These are phyloP conservation scores for Cladosporium sp. DNA, from an alignment of 2,329 filamentous ascomycete species.

Conservation along the genomic window DNA sequence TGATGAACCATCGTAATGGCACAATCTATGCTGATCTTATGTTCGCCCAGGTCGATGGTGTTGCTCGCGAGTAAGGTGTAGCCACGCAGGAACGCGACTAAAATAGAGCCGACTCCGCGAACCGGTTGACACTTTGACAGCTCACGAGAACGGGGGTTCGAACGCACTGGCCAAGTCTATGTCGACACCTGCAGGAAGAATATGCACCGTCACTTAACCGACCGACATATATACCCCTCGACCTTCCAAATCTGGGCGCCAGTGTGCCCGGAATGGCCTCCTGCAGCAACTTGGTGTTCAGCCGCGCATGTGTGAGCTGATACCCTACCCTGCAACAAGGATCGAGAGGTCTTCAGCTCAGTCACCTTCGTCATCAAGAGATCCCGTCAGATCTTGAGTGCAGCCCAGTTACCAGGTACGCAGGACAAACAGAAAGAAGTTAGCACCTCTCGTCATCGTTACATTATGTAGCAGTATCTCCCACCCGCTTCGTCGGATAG, in stretches of 20 bases:
- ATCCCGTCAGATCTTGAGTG: background rate
- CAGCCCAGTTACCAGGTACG: background rate
- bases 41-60: background rate
- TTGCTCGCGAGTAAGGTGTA: background rate
- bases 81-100: background rate
- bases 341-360: background rate
- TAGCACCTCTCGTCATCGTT: background rate
- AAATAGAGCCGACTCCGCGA: background rate
- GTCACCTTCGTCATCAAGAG: background rate
- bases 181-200: background rate
- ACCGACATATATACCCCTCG: background rate
- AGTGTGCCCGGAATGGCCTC: background rate
- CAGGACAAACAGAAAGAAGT: background rate
- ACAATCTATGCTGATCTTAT: background rate
- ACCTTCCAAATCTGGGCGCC: background rate
- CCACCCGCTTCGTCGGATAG: background rate
- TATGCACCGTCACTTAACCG: background rate
- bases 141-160: background rate
- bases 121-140: background rate
- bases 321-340: background rate
- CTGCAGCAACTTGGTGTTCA: background rate
- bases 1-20: background rate
- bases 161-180: background rate
- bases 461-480: conserved; percentile 1
- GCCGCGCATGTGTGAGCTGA: background rate